phyloP scores from a whole-genome alignment of 139 green algal genomes.

The Ettlia oleoabundans region DNA sequence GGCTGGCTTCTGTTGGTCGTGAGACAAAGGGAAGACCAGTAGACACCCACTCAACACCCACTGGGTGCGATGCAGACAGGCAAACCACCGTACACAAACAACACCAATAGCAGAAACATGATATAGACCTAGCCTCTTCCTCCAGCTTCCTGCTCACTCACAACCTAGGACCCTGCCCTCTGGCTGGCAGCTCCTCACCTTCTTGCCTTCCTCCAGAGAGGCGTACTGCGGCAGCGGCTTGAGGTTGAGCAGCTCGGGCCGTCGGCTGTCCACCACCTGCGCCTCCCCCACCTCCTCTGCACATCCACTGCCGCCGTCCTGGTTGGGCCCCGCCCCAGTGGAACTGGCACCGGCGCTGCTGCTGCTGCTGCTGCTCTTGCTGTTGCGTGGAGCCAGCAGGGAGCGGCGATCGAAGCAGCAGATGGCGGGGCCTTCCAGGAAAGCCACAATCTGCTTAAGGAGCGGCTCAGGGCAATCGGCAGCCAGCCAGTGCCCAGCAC shows the following conservation, averaged over 20 bases:
- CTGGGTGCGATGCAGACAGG: neutral
- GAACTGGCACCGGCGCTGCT: neutral
- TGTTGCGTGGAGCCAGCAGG: neutral
- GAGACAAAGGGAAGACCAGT: no score
- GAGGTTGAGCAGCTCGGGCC: constrained; percentile 49
- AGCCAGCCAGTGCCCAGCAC: constrained; percentile 15
- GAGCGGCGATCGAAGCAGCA: constrained; percentile 17
- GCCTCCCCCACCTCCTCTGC: neutral
- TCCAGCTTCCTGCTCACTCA: neutral
- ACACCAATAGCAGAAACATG: no score
- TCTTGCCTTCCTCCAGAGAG: constrained; percentile 55
- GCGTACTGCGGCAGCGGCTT: constrained; percentile 52
- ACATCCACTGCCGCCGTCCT: neutral
- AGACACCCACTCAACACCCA: no score
- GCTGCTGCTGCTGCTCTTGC: neutral
- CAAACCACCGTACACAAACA: no score
- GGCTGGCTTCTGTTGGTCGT: no score
- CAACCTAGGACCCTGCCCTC: neutral
- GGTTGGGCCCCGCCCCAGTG: neutral
- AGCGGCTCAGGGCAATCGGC: constrained; percentile 28
- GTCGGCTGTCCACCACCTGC: neutral
- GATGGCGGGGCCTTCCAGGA: constrained; percentile 45
- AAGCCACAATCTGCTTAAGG: constrained; percentile 28
- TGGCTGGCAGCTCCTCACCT: no score
- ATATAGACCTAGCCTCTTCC: no score